Conservation (phyloP, 768 basidiomycete genomes). For the Termitomyces sp. region DNA sequence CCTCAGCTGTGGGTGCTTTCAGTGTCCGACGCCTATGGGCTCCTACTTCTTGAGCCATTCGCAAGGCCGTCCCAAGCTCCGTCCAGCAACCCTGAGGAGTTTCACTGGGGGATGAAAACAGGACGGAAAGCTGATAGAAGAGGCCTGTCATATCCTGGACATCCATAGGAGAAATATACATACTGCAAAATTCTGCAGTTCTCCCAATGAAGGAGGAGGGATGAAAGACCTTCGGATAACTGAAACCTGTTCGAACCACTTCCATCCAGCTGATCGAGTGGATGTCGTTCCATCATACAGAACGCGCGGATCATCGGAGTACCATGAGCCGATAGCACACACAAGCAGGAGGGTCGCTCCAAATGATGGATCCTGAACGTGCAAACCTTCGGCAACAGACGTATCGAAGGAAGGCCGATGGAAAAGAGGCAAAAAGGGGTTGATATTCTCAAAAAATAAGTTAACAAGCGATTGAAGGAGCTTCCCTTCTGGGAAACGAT, state of each 20-base stretch:
- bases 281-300: conserved; percentile 39
- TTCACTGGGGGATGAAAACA: conserved; percentile 43
- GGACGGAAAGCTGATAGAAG: conserved; percentile 34
- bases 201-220: conserved; percentile 56
- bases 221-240: conserved; percentile 55
- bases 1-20: conserved; percentile 38
- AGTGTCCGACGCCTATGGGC: conserved; percentile 45
- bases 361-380: conserved; percentile 46
- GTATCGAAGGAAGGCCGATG: conserved; percentile 67
- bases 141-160: background rate
- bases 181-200: conserved; percentile 67
- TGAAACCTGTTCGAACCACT: conserved; percentile 62
- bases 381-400: conserved; percentile 40
- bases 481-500: conserved; percentile 46
- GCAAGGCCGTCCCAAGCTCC: conserved; percentile 60
- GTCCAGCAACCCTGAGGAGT: conserved; percentile 56
- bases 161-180: conserved; percentile 21
- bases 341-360: conserved; percentile 49
- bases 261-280: conserved; percentile 50
- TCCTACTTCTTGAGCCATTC: conserved; percentile 70
- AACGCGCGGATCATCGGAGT: conserved; percentile 58
- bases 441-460: conserved; percentile 57
- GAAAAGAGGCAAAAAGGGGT: conserved; percentile 57
- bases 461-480: conserved; percentile 52
- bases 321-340: conserved; percentile 61